Evolutionary conservation across 2,329 filamentous ascomycete genomes (phyloP), one percentile per base, ranked within the genome.

Genomic region (Waltergamsia citrina): DNA sequence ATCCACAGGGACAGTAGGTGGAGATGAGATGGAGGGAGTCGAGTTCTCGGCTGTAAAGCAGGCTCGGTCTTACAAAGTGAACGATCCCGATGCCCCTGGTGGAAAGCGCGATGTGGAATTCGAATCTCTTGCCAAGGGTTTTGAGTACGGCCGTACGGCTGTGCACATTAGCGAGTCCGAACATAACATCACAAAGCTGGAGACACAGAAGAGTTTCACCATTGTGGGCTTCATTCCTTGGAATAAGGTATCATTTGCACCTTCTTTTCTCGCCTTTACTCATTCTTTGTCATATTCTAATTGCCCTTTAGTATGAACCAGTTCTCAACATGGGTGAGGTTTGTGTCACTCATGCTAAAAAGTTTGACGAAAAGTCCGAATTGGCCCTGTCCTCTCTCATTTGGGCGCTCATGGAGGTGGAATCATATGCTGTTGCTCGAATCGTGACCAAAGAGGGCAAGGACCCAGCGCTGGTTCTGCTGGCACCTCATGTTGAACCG

Each of bases 81-180:
- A 80, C 24, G 85, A 95, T 40, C 71, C 81, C 5, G 65, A 72
- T 25, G 78, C 78, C 1, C 78, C 81, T 0, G 86, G 85, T 12
- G 83, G 84, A 10, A 94, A 90, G 59, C 71, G 70, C 35, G 85
- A 94, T 34, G 78, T 98, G 18, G 76, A 83, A 19, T 77, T 78
- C 38, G 87, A 94, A 11, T 75, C 85, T 12, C 68, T 98, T 24
- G 85, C 85, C n/a, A 94, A 87, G 53, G 92, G 92, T 0, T 98
- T 90, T 49, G 80, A 86, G 49, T 98, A 98, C 52, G 92, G 92
- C 29, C 74, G 87, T 37, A 95, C 90, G 1, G 86, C 85, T 3
- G 90, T 98, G 2, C 80, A 83, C 44, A 94, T 98, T 44, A 85
- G 77, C 43, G 80, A 88, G 45, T 82, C 82, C 1, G 90, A 98